Percentiles rank a stretch among this genome's conserved stretches.
Evolutionary conservation across 805 yeast species (phyloP).

Genomic region (Pichia nakasei): DNA sequence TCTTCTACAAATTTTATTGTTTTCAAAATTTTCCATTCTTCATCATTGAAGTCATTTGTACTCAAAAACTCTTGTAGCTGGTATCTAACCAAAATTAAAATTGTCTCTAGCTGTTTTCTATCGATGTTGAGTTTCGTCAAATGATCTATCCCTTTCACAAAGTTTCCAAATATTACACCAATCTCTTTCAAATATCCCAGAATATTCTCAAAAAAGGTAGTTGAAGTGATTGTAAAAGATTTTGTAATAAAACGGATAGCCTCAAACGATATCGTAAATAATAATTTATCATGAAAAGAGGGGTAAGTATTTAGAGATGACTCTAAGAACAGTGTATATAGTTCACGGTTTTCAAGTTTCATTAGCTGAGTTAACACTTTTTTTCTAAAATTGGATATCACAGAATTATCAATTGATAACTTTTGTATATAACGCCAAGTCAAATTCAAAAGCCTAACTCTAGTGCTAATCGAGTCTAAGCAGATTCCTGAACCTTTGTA

Average conservation of each 20-base stretch:
- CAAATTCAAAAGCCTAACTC: background rate
- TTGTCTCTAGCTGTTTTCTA: no score
- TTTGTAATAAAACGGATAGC: background rate
- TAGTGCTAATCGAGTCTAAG: conserved; percentile 3
- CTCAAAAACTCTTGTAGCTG: background rate
- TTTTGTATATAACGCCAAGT: conserved; percentile 1
- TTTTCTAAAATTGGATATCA: background rate
- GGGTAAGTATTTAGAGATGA: background rate
- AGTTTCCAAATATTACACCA: background rate
- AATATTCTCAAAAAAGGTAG: background rate
- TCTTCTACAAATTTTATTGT: background rate
- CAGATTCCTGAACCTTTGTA: conserved; percentile 1
- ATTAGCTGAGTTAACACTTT: background rate
- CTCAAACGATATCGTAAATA: conserved; percentile 4
- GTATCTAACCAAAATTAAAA: background rate
- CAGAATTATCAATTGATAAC: background rate
- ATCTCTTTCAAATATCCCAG: background rate
- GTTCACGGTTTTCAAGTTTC: background rate
- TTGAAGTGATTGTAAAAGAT: background rate
- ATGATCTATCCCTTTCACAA: no score
- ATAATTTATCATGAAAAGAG: background rate
- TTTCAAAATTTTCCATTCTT: background rate
- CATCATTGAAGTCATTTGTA: background rate
- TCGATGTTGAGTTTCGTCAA: no score
- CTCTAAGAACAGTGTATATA: background rate